Conservation (phyloP, 306 rosid genomes). For the Fragaria vesca region DNA sequence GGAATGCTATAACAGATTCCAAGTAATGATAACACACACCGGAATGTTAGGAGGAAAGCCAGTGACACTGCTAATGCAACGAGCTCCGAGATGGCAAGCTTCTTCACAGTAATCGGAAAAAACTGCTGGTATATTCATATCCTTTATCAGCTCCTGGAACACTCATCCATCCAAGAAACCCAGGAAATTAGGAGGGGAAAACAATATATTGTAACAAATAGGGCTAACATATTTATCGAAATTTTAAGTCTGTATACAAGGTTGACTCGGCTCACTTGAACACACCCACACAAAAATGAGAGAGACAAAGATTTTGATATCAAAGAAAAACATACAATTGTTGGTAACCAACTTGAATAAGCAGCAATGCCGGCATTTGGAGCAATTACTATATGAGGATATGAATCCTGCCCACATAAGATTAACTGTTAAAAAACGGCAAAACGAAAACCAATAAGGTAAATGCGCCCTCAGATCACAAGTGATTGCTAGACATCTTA, state of each 20-base stretch:
- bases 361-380: constrained; percentile 93
- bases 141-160: constrained; percentile 59
- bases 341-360: constrained; percentile 85
- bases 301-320: background rate
- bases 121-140: constrained; percentile 56
- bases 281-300: background rate
- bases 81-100: constrained; percentile 88
- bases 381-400: constrained; percentile 72
- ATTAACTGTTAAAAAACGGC: constrained; percentile 13
- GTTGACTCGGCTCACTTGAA: background rate
- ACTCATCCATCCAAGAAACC: constrained; percentile 14
- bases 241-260: background rate
- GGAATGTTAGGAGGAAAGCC: constrained; percentile 52
- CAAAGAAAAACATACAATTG: constrained; percentile 50
- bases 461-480: background rate
- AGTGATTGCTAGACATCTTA: background rate
- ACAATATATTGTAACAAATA: background rate
- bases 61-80: constrained; percentile 56
- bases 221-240: background rate
- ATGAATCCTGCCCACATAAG: constrained; percentile 43
- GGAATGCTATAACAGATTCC: background rate
- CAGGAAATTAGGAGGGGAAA: constrained; percentile 13
- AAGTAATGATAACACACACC: constrained; percentile 42
- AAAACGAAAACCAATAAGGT: background rate
- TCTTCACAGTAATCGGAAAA: constrained; percentile 92